These are phyloP conservation scores for Tuber indicum DNA, from an alignment of 495 filamentous ascomycete species.

Conservation along the genomic window DNA sequence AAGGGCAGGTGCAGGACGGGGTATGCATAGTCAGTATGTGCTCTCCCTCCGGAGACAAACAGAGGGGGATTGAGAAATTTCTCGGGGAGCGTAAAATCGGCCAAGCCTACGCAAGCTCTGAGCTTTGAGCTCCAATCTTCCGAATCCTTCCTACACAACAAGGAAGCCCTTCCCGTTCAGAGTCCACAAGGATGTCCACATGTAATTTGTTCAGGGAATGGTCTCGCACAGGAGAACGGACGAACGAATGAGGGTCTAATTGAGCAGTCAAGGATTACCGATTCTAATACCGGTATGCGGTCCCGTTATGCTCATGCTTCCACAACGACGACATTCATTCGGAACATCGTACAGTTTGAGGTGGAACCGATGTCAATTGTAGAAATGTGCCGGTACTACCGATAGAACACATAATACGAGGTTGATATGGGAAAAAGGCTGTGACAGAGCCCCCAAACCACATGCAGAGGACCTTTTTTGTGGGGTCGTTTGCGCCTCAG, in stretches of 20 bases:
- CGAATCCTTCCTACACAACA: conserved; percentile 1
- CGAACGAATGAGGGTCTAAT: background rate
- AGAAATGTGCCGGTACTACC: background rate
- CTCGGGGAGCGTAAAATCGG: background rate
- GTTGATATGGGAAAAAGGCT: background rate
- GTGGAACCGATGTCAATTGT: background rate
- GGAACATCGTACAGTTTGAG: background rate
- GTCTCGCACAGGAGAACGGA: conserved; percentile 2
- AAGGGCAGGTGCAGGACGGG: background rate
- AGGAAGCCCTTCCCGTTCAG: background rate
- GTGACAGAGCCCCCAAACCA: conserved; percentile 1
- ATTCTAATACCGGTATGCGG: background rate
- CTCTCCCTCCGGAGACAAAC: background rate
- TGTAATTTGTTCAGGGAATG: conserved; percentile 1
- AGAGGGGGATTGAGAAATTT: background rate
- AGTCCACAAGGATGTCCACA: background rate
- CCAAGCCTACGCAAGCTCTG: background rate
- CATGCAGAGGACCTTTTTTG: conserved; percentile 10
- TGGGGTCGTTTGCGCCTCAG: conserved; percentile 23
- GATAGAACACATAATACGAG: background rate
- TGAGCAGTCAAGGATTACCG: background rate
- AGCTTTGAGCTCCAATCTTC: background rate
- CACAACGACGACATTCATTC: background rate
- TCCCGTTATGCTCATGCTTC: background rate
- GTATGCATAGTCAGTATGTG: background rate